Base-by-base conservation (phyloP, 2,329 filamentous ascomycete genomes). In the Arthroderma sp. region DNA sequence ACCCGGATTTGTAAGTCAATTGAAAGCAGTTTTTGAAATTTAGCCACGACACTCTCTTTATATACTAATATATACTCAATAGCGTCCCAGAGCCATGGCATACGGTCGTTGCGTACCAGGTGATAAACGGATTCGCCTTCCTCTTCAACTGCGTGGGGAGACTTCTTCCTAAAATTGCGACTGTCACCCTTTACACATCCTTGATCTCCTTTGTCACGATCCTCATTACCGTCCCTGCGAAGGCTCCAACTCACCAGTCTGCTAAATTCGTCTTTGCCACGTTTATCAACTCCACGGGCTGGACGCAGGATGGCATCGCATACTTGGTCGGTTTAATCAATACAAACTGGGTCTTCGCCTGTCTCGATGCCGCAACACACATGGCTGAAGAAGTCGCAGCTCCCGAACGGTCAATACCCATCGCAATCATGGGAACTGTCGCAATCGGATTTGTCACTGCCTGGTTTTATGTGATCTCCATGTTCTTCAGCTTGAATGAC, bases 271-370 rank as follows among this genome's bases (percentile, higher is more conserved):
- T 80, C 61, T 80, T 79, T 62, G 72, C 74, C 0, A 77, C 71
- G 39, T 79, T 79, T 62, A 73, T 76, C 67, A 80, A 79, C 65
- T 74, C 74, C 59, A 78, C 75, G 0, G 77, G 74, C 21, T 79
- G 75, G 76, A 58, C 63, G 8, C 66, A 71, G 47, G 69, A 71
- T 59, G 76, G 75, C 21, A 74, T 79, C 47, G 76, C 75, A 19
- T 79, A 79, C 66, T 74, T 80, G 47, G 74, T 77, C 54, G 77
- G 77, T 31, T 68, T 79, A 4, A 74, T 79, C 58, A 77, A 77
- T 61, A 73, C 74, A 17, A 78, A 78, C 62, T 79, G 74, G 73
- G 69, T 73, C 38, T 79, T 78, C 59, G 74, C 74, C 15, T 77
- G 76, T 55, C 70, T 79, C 13, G 77, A 79, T 63, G 73, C 71